A percentile compares a stretch with the other conserved stretches of the same genome.
phyloP scores from a whole-genome alignment of 1,139 yeast genomes.

The Debaryomyces coudertii region DNA sequence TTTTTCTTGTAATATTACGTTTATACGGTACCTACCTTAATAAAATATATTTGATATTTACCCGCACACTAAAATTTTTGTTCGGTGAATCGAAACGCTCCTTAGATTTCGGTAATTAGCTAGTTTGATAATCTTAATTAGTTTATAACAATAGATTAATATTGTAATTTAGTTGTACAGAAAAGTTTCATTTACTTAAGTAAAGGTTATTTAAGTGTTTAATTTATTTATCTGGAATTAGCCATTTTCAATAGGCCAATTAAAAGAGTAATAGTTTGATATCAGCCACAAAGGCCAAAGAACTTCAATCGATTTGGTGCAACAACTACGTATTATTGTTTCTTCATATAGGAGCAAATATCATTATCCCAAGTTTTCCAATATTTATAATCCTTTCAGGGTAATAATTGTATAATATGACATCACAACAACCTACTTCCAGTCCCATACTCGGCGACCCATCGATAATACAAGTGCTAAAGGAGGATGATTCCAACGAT shows the following conservation, averaged over 20 bases:
- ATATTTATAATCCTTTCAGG: background rate
- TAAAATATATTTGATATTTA: background rate
- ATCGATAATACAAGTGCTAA: constrained; percentile 32
- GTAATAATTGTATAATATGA: constrained; percentile 6
- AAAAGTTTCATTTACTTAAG: background rate
- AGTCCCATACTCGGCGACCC: constrained; percentile 38
- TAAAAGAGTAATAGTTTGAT: background rate
- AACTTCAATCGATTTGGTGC: background rate
- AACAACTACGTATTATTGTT: background rate
- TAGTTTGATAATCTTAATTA: background rate
- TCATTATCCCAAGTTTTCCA: background rate
- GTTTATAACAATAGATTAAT: background rate
- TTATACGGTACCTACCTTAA: background rate
- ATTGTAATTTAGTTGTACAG: constrained; percentile 1
- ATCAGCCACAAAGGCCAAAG: background rate
- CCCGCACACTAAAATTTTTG: constrained; percentile 10
- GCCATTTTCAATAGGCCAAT: background rate
- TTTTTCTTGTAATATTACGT: background rate
- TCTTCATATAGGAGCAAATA: background rate
- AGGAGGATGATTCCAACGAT: constrained; percentile 12
- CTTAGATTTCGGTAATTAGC: constrained; percentile 7
- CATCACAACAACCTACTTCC: constrained; percentile 16
- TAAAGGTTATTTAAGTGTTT: background rate
- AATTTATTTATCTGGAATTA: background rate
- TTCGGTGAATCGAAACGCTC: constrained; percentile 1